These are phyloP conservation scores for Chara braunii DNA, from an alignment of 139 green algal genomes.

Conservation along the genomic window DNA sequence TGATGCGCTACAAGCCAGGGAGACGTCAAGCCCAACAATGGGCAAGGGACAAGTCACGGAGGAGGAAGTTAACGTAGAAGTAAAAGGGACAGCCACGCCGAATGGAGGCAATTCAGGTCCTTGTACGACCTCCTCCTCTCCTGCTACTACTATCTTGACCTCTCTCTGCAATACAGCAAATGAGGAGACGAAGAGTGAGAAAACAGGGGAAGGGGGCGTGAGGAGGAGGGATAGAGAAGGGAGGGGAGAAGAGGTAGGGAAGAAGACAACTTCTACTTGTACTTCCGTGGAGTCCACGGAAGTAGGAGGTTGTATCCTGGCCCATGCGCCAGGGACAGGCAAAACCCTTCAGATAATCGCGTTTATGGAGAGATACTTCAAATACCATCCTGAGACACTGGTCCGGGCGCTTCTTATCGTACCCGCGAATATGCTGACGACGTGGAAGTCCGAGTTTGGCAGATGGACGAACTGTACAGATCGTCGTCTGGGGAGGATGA, in stretches of 20 bases:
- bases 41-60: too few relatives aligned
- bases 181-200: background rate
- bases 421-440: background rate
- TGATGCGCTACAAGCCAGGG: too few relatives aligned
- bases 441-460: constrained; percentile 1
- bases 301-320: constrained; percentile 11
- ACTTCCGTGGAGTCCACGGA: too few relatives aligned
- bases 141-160: too few relatives aligned
- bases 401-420: too few relatives aligned
- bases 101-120: too few relatives aligned
- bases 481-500: too few relatives aligned
- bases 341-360: constrained; percentile 9
- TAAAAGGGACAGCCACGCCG: too few relatives aligned
- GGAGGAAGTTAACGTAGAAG: too few relatives aligned
- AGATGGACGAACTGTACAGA: background rate
- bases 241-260: background rate
- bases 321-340: constrained; percentile 5
- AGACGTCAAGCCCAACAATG: too few relatives aligned
- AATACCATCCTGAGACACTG: background rate
- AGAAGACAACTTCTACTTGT: background rate
- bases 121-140: too few relatives aligned
- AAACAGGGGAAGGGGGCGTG: background rate
- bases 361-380: constrained; percentile 2
- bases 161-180: too few relatives aligned
- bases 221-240: background rate